Evolutionary conservation across 1,284 basidiomycete genomes (phyloP), one percentile per base, ranked within the genome.

Genomic region (Cutaneotrichosporon curvatum): DNA sequence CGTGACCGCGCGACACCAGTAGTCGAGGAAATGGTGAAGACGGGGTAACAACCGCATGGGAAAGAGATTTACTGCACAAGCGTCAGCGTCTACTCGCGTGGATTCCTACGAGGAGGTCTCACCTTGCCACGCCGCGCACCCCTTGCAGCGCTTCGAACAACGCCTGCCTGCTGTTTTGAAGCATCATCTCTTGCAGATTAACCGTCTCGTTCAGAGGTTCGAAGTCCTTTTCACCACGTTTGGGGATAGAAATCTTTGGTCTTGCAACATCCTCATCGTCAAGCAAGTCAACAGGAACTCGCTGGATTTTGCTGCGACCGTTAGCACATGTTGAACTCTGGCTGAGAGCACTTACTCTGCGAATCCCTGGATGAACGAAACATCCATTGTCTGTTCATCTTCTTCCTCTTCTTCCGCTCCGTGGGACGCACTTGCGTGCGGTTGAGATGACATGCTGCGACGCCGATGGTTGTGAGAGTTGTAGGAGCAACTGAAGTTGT

Each of bases 211-310:
- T 62, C 71, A 57, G 78, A 70, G 94, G 94, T 68, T 97, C 92
- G 59, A 92, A 97, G 59, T 95, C 90, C 67, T 96, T 95, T 68
- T 95, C 91, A 4, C 91, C 91, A 22, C 91, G 79, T 68, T 87
- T 91, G 10, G 91, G 91, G 45, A 95, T 92, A 7, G 78, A 48
- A 28, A 73, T 67, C 43, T 64, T 65, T 12, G 53, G 30, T n/a
- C 62, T 52, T 5, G 52, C 14, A 2, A 37, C 46, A 8, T 49
- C 40, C 0, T 37, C 36, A 12, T 42, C 53, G 6, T 55, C 53
- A 4, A 45, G 43, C 2, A 53, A 44, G 15, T 56, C 54, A 2
- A 45, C 23, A 12, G 68, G 68, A 9, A 59, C 50, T 22, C 61
- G 63, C 46, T 69, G 67, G 33, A 70, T 59, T 50, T 69, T 65